Evolutionary conservation across 2,329 filamentous ascomycete genomes (phyloP), one percentile per base, ranked within the genome.

Genomic region (Trichophyton mentagrophytes): DNA sequence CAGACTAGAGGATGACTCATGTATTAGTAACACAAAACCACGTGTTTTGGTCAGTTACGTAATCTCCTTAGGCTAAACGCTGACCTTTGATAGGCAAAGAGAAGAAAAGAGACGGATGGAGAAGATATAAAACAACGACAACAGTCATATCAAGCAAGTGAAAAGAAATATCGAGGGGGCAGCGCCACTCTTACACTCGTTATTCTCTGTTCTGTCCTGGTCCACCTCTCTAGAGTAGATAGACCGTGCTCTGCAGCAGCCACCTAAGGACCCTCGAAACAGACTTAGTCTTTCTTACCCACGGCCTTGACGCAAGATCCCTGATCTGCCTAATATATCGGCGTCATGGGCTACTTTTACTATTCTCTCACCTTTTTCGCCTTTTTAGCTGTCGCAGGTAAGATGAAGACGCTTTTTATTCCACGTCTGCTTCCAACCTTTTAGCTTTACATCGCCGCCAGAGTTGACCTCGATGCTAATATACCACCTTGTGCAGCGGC

Each of bases 261-360:
- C 7, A 38, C 9, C 53, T 56, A n/a, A 38, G 33, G n/a, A 11
- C 22, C 27, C 30, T 40, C 27, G 2, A 36, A 56, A 36, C 20
- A 9, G 53, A 38, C 30, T 22, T 36, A 38, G 36, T 20, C 30
- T 56, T 38, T 38, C 53, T 56, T 56, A 36, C 17, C 53, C n/a
- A 25, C 36, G n/a, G 17, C 53, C 15, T 25, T 25, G n/a, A 38
- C 53, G 33, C 36, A 42, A 25, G n/a, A 57, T 44, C 55, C 33
- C 36, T 57, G 55, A 6, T 57, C 15, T 42, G 17, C 40, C 51
- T 36, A 36, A 20, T 58, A 11, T 46, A 68, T 30, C 51, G 27
- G 33, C 72, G 75, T 67, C 67, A 95, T 95, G 89, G 80, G 78
- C 64, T 93, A 91, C 78, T 72, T 95, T 65, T 83, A 95, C 76